Percentiles rank a stretch among this genome's conserved stretches.
Evolutionary conservation across 2,329 filamentous ascomycete genomes (phyloP).

Genomic region (Penicillium polonicum): DNA sequence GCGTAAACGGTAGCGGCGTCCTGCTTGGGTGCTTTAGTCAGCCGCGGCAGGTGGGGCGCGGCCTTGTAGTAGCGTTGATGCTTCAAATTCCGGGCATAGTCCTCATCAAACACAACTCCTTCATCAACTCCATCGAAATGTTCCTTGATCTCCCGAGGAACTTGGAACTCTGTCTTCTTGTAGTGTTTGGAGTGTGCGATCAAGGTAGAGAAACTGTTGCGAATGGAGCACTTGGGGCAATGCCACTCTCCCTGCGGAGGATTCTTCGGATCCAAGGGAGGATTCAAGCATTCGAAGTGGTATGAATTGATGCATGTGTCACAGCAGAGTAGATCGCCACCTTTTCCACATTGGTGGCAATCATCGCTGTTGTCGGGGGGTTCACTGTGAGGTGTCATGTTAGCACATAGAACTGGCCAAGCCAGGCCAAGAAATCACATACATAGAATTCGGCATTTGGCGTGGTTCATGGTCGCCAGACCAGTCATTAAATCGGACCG

Average conservation of each 20-base stretch:
- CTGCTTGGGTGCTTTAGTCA: constrained; percentile 25
- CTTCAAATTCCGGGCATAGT: constrained; percentile 14
- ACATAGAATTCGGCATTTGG: constrained; percentile 22
- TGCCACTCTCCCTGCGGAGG: constrained; percentile 75
- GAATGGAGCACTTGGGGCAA: constrained; percentile 63
- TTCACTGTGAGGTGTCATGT: constrained; percentile 20
- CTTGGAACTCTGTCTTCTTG: constrained; percentile 69
- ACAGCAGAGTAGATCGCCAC: constrained; percentile 85
- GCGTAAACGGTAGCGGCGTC: constrained; percentile 23
- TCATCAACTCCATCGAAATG: constrained; percentile 77
- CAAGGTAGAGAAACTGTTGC: constrained; percentile 62
- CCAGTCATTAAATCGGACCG: constrained; percentile 16
- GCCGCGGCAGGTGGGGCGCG: constrained; percentile 24
- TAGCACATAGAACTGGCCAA: constrained; percentile 10
- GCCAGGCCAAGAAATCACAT: constrained; percentile 10
- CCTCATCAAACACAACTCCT: constrained; percentile 71
- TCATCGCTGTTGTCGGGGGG: constrained; percentile 76
- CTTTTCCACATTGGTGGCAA: constrained; percentile 81
- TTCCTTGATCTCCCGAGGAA: constrained; percentile 69
- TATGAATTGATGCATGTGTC: constrained; percentile 89
- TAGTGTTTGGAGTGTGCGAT: constrained; percentile 64
- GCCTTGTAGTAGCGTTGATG: constrained; percentile 19
- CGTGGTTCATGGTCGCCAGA: constrained; percentile 7
- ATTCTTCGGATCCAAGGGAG: constrained; percentile 64
- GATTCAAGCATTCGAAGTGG: constrained; percentile 85